Conservation (phyloP, 768 basidiomycete genomes). For the Coprinopsis cinerea region DNA sequence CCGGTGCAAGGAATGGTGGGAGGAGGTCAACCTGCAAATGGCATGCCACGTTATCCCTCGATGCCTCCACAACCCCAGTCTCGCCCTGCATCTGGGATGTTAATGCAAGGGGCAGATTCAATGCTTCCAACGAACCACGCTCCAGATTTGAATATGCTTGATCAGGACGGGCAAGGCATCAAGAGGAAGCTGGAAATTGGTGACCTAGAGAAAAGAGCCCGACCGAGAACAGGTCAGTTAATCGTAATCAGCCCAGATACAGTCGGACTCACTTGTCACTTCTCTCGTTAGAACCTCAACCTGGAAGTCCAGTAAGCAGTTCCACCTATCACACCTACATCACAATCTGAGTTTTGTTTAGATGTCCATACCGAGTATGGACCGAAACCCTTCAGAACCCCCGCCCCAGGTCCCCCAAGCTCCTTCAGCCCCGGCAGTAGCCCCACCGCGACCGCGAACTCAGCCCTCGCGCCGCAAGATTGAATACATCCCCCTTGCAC, state of each 20-base stretch:
- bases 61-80: constrained; percentile 11
- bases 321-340: constrained; percentile 10
- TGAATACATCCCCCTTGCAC: constrained; percentile 78
- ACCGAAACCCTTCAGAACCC: constrained; percentile 17
- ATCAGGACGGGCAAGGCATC: constrained; percentile 56
- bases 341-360: constrained; percentile 12
- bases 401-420: constrained; percentile 17
- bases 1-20: constrained; percentile 9
- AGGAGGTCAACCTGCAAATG: constrained; percentile 6
- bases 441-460: constrained; percentile 33
- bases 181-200: constrained; percentile 71
- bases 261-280: background rate
- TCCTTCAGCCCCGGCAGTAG: constrained; percentile 16
- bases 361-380: constrained; percentile 25
- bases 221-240: constrained; percentile 65
- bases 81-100: constrained; percentile 12
- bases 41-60: constrained; percentile 4
- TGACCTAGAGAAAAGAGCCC: constrained; percentile 64
- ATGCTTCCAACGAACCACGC: constrained; percentile 11
- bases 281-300: constrained; percentile 27
- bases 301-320: constrained; percentile 39
- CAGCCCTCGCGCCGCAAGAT: constrained; percentile 72
- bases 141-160: constrained; percentile 38
- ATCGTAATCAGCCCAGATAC: constrained; percentile 4
- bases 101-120: constrained; percentile 2